Percentiles rank a stretch among this genome's conserved stretches.
These are phyloP conservation scores for Mycena albidolilacea DNA, from an alignment of 768 basidiomycete species.

Conservation along the genomic window DNA sequence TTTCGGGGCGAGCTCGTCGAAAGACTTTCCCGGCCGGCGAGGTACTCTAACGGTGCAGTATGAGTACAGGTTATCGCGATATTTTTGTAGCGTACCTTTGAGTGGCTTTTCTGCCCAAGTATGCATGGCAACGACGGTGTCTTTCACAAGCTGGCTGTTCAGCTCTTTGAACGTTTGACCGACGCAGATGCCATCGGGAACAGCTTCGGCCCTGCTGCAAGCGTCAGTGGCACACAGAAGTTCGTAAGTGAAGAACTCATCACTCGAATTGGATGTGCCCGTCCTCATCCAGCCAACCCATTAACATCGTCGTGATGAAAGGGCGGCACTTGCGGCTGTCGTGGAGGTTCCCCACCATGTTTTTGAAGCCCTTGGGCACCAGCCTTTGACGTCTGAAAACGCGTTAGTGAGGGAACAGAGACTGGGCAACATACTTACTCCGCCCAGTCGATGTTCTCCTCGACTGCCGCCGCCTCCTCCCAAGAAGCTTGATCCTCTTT, in stretches of 20 bases:
- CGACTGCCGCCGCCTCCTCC: neutral
- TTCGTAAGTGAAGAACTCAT: neutral
- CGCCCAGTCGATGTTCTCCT: constrained; percentile 17
- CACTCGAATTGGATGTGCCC: constrained; percentile 12
- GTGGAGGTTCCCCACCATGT: constrained; percentile 1
- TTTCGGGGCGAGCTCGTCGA: constrained; percentile 13
- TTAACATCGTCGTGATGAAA: constrained; percentile 18
- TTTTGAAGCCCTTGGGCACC: neutral
- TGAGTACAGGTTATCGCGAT: neutral
- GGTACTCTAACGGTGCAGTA: constrained; percentile 4
- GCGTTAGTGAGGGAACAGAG: neutral
- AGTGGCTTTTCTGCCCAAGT: constrained; percentile 27
- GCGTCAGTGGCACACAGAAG: neutral
- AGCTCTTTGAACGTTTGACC: neutral
- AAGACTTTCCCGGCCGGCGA: neutral
- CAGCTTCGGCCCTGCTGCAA: constrained; percentile 15
- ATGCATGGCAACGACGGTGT: neutral
- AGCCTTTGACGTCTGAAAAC: constrained; percentile 12
- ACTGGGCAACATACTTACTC: constrained; percentile 5
- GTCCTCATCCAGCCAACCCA: constrained; percentile 14
- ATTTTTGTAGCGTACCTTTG: constrained; percentile 6
- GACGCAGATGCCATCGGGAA: constrained; percentile 13
- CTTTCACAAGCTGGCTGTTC: neutral
- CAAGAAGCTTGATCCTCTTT: constrained; percentile 15
- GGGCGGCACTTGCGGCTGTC: constrained; percentile 19